Conservation (phyloP, 2,329 filamentous ascomycete species). For the Cercospora zeae-maydis region DNA sequence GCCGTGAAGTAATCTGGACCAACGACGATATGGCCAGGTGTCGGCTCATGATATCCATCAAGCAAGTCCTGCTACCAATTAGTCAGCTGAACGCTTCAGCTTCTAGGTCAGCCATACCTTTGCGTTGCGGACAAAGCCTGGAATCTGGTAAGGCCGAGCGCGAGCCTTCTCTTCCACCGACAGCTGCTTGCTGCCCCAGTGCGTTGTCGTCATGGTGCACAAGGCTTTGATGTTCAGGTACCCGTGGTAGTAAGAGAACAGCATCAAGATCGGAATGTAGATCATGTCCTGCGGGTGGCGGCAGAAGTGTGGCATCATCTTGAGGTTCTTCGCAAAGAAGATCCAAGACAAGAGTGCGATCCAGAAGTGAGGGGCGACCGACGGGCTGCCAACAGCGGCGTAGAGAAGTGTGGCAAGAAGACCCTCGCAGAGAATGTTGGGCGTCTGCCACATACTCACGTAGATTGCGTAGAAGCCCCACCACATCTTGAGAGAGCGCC, state of each 20-base stretch:
- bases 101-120: constrained; percentile 9
- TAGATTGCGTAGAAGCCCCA: constrained; percentile 59
- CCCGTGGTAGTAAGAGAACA: constrained; percentile 58
- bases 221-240: constrained; percentile 56
- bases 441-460: constrained; percentile 53
- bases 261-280: constrained; percentile 49
- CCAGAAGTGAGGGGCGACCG: constrained; percentile 7
- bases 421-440: constrained; percentile 53
- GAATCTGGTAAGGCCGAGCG: constrained; percentile 16
- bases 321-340: constrained; percentile 55
- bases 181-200: constrained; percentile 34
- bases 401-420: constrained; percentile 40
- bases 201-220: constrained; percentile 43
- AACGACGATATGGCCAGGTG: constrained; percentile 15
- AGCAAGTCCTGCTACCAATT: constrained; percentile 8
- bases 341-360: constrained; percentile 44
- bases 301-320: constrained; percentile 53
- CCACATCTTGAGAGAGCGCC: constrained; percentile 38
- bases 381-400: constrained; percentile 24
- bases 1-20: constrained; percentile 24
- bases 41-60: constrained; percentile 15
- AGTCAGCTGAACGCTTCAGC: neutral
- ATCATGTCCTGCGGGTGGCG: constrained; percentile 52
- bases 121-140: constrained; percentile 22
- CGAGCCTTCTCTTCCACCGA: constrained; percentile 22